Conservation (phyloP, 2,329 filamentous ascomycete species). For the Penicillium crustosum region DNA sequence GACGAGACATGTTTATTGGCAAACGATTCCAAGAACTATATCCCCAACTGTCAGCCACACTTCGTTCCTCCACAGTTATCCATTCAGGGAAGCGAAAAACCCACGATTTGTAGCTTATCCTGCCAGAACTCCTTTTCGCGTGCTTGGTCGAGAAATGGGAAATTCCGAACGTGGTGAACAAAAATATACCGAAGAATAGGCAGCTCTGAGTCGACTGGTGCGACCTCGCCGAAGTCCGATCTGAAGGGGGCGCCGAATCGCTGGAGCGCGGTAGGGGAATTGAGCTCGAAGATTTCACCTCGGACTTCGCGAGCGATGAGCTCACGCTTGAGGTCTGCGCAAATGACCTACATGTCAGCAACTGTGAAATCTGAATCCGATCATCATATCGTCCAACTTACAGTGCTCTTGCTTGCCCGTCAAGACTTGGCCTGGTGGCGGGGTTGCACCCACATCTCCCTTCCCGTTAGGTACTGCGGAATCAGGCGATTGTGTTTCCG, state of each 20-base stretch:
- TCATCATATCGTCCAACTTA: constrained; percentile 47
- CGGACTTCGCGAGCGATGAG: constrained; percentile 86
- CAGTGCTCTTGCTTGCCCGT: constrained; percentile 99
- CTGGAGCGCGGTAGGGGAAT: constrained; percentile 89
- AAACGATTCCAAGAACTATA: constrained; percentile 91
- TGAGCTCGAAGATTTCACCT: constrained; percentile 87
- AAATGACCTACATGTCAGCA: constrained; percentile 10
- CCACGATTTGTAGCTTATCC: constrained; percentile 88
- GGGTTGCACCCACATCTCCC: constrained; percentile 26
- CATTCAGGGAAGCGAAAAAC: constrained; percentile 41
- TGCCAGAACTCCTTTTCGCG: constrained; percentile 99
- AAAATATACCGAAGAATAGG: constrained; percentile 96
- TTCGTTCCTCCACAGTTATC: neutral
- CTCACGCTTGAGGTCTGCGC: constrained; percentile 86
- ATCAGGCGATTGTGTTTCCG: constrained; percentile 10
- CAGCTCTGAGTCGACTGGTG: constrained; percentile 88
- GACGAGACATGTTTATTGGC: constrained; percentile 96
- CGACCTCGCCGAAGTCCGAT: constrained; percentile 88
- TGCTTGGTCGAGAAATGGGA: constrained; percentile 94
- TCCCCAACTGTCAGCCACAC: constrained; percentile 4
- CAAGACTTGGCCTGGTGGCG: constrained; percentile 59
- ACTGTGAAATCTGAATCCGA: neutral
- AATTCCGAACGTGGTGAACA: constrained; percentile 95
- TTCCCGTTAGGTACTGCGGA: constrained; percentile 17
- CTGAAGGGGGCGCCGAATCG: constrained; percentile 94